phyloP scores from a whole-genome alignment of 768 basidiomycete species.

The Russula emetica region DNA sequence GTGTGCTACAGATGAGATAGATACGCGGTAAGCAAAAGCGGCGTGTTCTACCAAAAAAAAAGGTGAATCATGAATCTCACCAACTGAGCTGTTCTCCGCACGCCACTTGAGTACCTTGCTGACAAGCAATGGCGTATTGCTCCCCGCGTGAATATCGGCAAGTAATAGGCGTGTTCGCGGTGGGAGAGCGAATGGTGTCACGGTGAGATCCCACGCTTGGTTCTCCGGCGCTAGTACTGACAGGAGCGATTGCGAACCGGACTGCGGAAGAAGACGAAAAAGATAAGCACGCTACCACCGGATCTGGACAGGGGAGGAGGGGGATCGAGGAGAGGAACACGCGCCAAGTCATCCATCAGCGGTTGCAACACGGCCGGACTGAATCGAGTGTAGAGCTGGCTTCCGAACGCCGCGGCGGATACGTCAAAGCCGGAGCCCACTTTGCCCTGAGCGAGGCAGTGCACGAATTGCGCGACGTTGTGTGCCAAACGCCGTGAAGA shows the following conservation, averaged over 20 bases:
- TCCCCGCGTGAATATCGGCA: slow-evolving; percentile 94
- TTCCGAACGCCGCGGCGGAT: slow-evolving; percentile 88
- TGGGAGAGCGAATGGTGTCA: slow-evolving; percentile 75
- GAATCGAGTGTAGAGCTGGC: slow-evolving; percentile 89
- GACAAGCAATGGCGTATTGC: slow-evolving; percentile 91
- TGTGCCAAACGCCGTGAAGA: slow-evolving; percentile 64
- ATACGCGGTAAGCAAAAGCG: slow-evolving; percentile 7
- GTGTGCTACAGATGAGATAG: slow-evolving; percentile 43
- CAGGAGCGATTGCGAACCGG: slow-evolving; percentile 35
- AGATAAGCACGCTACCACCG: slow-evolving; percentile 4
- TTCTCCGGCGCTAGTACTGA: slow-evolving; percentile 62
- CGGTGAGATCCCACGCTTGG: slow-evolving; percentile 65
- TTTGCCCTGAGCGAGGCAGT: slow-evolving; percentile 96
- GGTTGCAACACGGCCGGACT: slow-evolving; percentile 62
- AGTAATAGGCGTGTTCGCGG: slow-evolving; percentile 79
- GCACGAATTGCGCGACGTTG: slow-evolving; percentile 90
- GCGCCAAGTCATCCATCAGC: slow-evolving; percentile 55
- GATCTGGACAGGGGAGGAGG: background rate
- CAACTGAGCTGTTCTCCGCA: slow-evolving; percentile 53
- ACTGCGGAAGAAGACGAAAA: slow-evolving; percentile 25
- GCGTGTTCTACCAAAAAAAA: background rate
- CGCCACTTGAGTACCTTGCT: slow-evolving; percentile 90
- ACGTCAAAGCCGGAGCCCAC: slow-evolving; percentile 98
- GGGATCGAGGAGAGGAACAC: slow-evolving; percentile 26
- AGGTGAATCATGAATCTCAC: slow-evolving; percentile 35